These are phyloP conservation scores for Perkinsus chesapeaki DNA, from an alignment of 169 alveolate genomes.

Conservation along the genomic window DNA sequence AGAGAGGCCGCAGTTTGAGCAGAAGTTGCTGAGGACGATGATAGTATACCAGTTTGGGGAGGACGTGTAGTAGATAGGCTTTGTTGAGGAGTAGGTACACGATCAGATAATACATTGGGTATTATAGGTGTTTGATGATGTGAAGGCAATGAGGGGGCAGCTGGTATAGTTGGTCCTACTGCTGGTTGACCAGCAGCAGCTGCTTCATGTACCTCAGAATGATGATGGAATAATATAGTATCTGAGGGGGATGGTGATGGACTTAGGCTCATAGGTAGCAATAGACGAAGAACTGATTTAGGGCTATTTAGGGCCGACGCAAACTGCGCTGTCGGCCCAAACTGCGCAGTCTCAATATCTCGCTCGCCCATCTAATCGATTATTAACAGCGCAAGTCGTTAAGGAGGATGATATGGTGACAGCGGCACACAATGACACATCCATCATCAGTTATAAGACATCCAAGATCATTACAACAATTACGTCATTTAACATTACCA, in stretches of 20 bases:
- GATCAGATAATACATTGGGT: neutral
- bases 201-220: neutral
- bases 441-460: neutral
- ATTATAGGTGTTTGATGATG: neutral
- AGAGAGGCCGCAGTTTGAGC: neutral
- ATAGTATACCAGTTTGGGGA: neutral
- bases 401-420: neutral
- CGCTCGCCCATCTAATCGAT: neutral
- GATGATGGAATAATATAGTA: neutral
- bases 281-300: neutral
- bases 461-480: neutral
- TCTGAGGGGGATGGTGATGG: neutral
- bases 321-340: neutral
- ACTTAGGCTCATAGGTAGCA: neutral
- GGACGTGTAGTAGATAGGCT: neutral
- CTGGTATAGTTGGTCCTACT: neutral
- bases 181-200: too few relatives aligned
- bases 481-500: neutral
- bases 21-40: neutral
- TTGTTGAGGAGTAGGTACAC: neutral
- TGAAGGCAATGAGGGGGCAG: neutral
- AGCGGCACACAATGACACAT: neutral
- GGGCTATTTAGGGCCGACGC: neutral
- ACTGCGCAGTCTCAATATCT: neutral
- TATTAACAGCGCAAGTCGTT: neutral